phyloP scores from a whole-genome alignment of 2,329 filamentous ascomycete genomes.

The Aphanoascus verrucosus region DNA sequence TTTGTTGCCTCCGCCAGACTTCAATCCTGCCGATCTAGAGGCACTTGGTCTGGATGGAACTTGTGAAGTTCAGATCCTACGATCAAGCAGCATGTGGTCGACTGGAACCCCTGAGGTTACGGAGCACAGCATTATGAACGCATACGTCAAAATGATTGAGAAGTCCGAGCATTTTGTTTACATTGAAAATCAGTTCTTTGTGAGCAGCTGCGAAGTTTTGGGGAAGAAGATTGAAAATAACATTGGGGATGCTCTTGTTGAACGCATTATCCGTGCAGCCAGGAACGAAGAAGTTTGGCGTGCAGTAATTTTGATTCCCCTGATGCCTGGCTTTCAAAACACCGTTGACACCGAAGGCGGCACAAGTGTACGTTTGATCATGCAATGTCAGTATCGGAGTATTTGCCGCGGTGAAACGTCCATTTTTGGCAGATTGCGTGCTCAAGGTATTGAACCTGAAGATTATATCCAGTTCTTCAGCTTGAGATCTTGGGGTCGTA shows the following conservation, averaged over 20 bases:
- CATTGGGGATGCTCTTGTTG: slow-evolving; percentile 79
- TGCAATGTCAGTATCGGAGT: slow-evolving; percentile 98
- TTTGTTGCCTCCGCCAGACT: slow-evolving; percentile 84
- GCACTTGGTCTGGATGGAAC: slow-evolving; percentile 81
- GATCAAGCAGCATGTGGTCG: slow-evolving; percentile 64
- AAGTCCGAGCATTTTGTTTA: slow-evolving; percentile 75
- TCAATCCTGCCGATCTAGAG: slow-evolving; percentile 73
- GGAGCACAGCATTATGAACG: slow-evolving; percentile 77
- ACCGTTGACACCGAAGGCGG: slow-evolving; percentile 76
- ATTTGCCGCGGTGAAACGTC: slow-evolving; percentile 86
- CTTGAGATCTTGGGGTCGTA: slow-evolving; percentile 77
- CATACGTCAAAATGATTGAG: slow-evolving; percentile 76
- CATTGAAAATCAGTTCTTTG: slow-evolving; percentile 99
- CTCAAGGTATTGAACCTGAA: slow-evolving; percentile 63
- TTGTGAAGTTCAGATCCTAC: slow-evolving; percentile 90
- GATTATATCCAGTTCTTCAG: slow-evolving; percentile 92
- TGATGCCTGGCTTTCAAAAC: slow-evolving; percentile 87
- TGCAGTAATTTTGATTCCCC: slow-evolving; percentile 80
- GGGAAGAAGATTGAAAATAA: slow-evolving; percentile 80
- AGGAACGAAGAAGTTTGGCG: slow-evolving; percentile 81
- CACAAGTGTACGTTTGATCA: slow-evolving; percentile 79
- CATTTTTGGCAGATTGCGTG: slow-evolving; percentile 68
- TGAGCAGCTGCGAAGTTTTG: slow-evolving; percentile 65
- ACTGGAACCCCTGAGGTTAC: slow-evolving; percentile 44
- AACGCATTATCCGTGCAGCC: slow-evolving; percentile 69